Conservation (phyloP, 805 yeast genomes). For the Yamadazyma paraphyllophila region DNA sequence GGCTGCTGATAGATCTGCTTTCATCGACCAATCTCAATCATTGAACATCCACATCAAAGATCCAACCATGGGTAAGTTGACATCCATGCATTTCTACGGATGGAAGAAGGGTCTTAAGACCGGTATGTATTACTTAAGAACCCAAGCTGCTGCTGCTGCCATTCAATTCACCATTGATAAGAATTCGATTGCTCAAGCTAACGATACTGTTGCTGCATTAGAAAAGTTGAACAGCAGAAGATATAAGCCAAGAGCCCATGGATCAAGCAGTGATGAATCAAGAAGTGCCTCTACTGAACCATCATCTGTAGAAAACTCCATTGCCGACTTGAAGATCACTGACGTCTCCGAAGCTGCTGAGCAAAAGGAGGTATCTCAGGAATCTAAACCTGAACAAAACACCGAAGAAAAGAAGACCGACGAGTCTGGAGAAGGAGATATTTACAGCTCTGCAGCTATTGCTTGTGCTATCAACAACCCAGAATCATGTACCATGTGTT, state of each 20-base stretch:
- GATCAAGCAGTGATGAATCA: constrained; percentile 17
- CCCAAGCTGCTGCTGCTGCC: constrained; percentile 96
- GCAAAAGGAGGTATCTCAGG: constrained; percentile 8
- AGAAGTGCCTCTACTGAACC: constrained; percentile 39
- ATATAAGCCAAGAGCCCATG: constrained; percentile 24
- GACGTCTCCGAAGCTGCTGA: constrained; percentile 20
- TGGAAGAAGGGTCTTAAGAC: constrained; percentile 99
- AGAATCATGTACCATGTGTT: constrained; percentile 98
- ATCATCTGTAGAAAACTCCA: constrained; percentile 43
- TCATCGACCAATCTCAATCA: constrained; percentile 89
- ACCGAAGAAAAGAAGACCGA: constrained; percentile 8
- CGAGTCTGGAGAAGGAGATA: constrained; percentile 57
- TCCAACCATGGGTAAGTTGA: constrained; percentile 95
- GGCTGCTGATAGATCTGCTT: constrained; percentile 78
- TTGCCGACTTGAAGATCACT: constrained; percentile 43
- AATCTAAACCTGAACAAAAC: too few relatives aligned
- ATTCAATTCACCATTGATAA: constrained; percentile 74
- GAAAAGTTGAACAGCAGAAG: constrained; percentile 41
- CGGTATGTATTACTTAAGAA: constrained; percentile 96
- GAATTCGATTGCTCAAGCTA: constrained; percentile 38
- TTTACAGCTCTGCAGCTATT: constrained; percentile 87
- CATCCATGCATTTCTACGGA: constrained; percentile 98
- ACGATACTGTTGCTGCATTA: constrained; percentile 35
- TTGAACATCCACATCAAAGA: constrained; percentile 83
- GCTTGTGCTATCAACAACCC: constrained; percentile 98